These are phyloP conservation scores for Pythium brassicae DNA, from an alignment of 352 stramenopile species.

Conservation along the genomic window DNA sequence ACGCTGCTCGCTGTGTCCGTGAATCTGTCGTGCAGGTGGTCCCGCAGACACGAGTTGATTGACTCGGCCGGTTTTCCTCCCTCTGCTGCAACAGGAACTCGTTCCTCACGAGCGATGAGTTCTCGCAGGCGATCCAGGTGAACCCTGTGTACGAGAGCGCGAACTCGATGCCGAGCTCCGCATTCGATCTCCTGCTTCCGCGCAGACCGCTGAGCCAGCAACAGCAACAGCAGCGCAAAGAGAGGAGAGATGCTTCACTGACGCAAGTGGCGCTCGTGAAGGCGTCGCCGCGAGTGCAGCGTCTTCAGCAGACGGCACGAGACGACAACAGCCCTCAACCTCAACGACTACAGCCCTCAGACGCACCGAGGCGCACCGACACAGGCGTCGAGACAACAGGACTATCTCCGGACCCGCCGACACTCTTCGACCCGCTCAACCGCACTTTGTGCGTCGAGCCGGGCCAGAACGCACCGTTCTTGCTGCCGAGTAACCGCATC, in stretches of 20 bases:
- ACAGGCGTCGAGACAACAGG: neutral
- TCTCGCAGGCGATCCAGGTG: constrained; percentile 32
- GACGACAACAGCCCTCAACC: neutral
- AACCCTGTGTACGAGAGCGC: constrained; percentile 28
- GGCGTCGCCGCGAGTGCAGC: constrained; percentile 24
- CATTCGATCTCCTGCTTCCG: constrained; percentile 19
- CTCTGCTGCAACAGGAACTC: constrained; percentile 18
- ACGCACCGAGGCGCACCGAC: neutral
- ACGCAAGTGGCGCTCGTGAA: neutral
- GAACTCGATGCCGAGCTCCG: constrained; percentile 23
- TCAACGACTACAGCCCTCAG: neutral
- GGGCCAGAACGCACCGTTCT: constrained; percentile 45
- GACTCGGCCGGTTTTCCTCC: neutral
- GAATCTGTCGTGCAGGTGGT: neutral
- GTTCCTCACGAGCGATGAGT: constrained; percentile 35
- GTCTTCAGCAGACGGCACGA: constrained; percentile 10
- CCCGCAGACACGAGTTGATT: no score
- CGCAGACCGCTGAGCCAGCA: constrained; percentile 3
- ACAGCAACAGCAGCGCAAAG: neutral
- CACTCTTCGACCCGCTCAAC: constrained; percentile 60
- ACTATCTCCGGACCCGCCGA: constrained; percentile 9
- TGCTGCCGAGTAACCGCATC: constrained; percentile 71
- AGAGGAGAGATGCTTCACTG: neutral
- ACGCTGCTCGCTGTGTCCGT: neutral
- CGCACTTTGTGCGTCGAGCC: constrained; percentile 72